Evolutionary conservation across 768 basidiomycete genomes (phyloP), one percentile per base, ranked within the genome.

Genomic region (Pulveroboletus sp.): DNA sequence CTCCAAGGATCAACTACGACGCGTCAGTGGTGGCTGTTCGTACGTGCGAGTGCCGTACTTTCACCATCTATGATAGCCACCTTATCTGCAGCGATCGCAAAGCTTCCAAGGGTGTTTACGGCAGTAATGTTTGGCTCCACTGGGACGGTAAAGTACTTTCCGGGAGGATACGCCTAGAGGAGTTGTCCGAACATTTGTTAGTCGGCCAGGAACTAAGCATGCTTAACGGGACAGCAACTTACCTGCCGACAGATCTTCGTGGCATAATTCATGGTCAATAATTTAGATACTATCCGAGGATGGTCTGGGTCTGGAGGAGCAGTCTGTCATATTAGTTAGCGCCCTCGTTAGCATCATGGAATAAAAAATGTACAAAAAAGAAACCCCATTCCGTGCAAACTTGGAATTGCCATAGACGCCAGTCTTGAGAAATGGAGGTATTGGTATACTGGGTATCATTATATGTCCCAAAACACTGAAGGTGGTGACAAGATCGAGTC

Each of bases 381-480:
- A 91, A 99, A 2, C 93, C 95, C 95, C 95, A 97, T 60, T 95
- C 81, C 0, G 90, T 93, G 73, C 92, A 93, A 46, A 92, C 89
- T 70, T 91, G 93, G 77, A 92, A 95, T 6, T 74, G 57, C 94
- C 94, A 97, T 11, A 85, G 70, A 37, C 91, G 77, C 94, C 94
- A 97, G 5, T 76, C 77, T 58, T 90, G 79, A 49, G 81, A 75
- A 8, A 92, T 65, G 10, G 76, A 78, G 1, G 77, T 81, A 11
- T 76, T 72, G 55, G 76, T 75, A 68, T 79, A 95, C 57, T 82
- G 73, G 5, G 72, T 60, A 56, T 86, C 86, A 50, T 94, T 73
- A 54, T 76, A 84, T 0, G 91, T 89, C 5, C 93, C 92, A 59
- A 94, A 96, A 69, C 94, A 97, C 83, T 93, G 54, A 18, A 43